Percentiles rank a stretch among this genome's conserved stretches.
These are phyloP conservation scores for Leptomonas pyrrhocoris DNA, from an alignment of 208 protist species.

Conservation along the genomic window DNA sequence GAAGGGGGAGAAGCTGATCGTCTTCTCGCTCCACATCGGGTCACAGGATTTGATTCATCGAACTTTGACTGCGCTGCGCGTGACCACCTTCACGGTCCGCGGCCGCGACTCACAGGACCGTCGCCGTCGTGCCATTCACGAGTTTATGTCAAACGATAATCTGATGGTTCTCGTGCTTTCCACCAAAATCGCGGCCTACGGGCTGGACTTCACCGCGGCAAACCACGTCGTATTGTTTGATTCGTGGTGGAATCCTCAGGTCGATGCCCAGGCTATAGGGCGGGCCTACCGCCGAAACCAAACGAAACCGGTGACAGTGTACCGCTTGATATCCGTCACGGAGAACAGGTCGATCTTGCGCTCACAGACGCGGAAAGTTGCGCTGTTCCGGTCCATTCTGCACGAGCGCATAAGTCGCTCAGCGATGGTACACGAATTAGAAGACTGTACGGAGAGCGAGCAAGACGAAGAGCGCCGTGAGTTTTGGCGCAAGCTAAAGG, in stretches of 20 bases:
- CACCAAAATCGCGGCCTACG: slow-evolving; percentile 97
- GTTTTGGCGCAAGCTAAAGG: slow-evolving; percentile 72
- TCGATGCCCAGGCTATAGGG: slow-evolving; percentile 96
- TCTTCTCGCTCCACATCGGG: slow-evolving; percentile 90
- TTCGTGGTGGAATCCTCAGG: slow-evolving; percentile 98
- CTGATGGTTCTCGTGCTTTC: slow-evolving; percentile 92
- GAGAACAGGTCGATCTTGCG: slow-evolving; percentile 63
- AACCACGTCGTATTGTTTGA: slow-evolving; percentile 99
- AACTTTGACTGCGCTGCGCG: slow-evolving; percentile 54
- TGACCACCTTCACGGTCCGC: slow-evolving; percentile 64
- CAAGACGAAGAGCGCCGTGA: slow-evolving; percentile 43
- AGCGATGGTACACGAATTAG: slow-evolving; percentile 48
- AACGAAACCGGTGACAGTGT: slow-evolving; percentile 95
- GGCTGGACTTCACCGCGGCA: slow-evolving; percentile 98
- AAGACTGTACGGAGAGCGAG: slow-evolving; percentile 66
- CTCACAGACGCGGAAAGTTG: slow-evolving; percentile 76
- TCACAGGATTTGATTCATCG: slow-evolving; percentile 82
- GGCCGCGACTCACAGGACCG: slow-evolving; percentile 70
- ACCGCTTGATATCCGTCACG: slow-evolving; percentile 88
- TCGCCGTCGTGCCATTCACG: slow-evolving; percentile 52
- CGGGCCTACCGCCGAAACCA: slow-evolving; percentile 98
- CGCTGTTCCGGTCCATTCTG: slow-evolving; percentile 83
- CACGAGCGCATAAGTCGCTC: slow-evolving; percentile 63
- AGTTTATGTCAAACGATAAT: slow-evolving; percentile 61
- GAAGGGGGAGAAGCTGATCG: slow-evolving; percentile 74